phyloP scores from a whole-genome alignment of 1,284 basidiomycete species.

The Ganoderma leucocontextum region DNA sequence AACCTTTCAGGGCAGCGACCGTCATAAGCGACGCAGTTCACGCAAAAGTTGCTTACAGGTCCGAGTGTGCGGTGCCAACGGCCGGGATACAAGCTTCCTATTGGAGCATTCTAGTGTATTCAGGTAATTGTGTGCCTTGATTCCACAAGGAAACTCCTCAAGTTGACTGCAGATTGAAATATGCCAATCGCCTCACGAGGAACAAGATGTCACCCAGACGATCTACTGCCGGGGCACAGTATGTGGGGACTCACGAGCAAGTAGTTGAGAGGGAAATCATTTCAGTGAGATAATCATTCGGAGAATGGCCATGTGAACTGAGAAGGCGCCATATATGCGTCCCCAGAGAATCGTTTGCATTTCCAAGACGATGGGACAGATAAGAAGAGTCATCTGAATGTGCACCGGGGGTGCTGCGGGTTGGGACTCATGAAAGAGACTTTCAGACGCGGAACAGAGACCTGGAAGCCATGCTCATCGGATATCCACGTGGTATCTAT shows the following conservation, averaged over 20 bases:
- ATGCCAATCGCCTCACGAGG: background rate
- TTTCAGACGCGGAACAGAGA: conserved; percentile 23
- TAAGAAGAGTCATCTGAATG: conserved; percentile 1
- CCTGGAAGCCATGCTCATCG: background rate
- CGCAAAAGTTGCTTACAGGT: background rate
- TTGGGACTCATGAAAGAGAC: conserved; percentile 13
- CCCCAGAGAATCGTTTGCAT: background rate
- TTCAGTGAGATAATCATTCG: background rate
- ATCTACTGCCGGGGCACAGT: background rate
- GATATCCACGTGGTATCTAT: background rate
- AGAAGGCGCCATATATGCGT: background rate
- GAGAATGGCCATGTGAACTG: background rate
- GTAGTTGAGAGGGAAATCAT: background rate
- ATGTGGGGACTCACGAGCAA: background rate
- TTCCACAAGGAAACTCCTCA: background rate
- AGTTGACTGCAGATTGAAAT: background rate
- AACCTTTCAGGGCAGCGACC: background rate
- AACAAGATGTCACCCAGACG: background rate
- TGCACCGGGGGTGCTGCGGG: background rate
- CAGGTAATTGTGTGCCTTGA: background rate
- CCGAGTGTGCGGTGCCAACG: background rate
- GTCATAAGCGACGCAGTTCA: background rate
- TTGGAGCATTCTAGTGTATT: background rate
- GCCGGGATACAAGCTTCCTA: background rate
- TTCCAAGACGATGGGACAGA: background rate